phyloP scores from a whole-genome alignment of 1,139 yeast species.

The Scheffersomyces illinoinensis region DNA sequence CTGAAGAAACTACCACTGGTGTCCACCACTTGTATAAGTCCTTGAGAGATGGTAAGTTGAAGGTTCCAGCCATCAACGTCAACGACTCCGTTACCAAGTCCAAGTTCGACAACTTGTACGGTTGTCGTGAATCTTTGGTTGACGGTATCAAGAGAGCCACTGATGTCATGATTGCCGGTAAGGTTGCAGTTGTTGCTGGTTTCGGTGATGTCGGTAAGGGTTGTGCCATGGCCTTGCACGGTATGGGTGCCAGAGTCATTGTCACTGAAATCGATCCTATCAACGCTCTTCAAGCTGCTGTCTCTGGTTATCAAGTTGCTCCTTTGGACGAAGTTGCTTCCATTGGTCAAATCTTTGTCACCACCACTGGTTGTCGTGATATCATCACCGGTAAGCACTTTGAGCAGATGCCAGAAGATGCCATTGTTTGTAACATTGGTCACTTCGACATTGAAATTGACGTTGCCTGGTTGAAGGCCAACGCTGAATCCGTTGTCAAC shows the following conservation, averaged over 20 bases:
- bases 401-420: slow-evolving; percentile 95
- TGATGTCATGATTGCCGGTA: slow-evolving; percentile 99
- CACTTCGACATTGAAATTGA: slow-evolving; percentile 99
- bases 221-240: slow-evolving; percentile 98
- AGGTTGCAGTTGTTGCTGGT: slow-evolving; percentile 99
- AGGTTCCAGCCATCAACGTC: slow-evolving; percentile 99
- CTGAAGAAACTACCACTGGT: slow-evolving; percentile 99
- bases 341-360: slow-evolving; percentile 95
- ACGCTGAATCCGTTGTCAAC: slow-evolving; percentile 88
- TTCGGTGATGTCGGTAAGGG: slow-evolving; percentile 99
- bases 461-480: slow-evolving; percentile 95
- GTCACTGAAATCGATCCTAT: slow-evolving; percentile 98
- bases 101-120: slow-evolving; percentile 98
- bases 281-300: slow-evolving; percentile 99
- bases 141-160: slow-evolving; percentile 99
- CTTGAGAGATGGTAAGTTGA: slow-evolving; percentile 85
- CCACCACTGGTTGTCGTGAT: slow-evolving; percentile 99
- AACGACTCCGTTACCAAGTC: slow-evolving; percentile 99
- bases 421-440: slow-evolving; percentile 99
- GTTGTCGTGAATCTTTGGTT: slow-evolving; percentile 98
- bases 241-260: slow-evolving; percentile 99
- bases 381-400: slow-evolving; percentile 91
- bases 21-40: slow-evolving; percentile 98
- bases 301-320: slow-evolving; percentile 97
- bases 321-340: slow-evolving; percentile 95